Evolutionary conservation across 768 basidiomycete genomes (phyloP), one percentile per base, ranked within the genome.

Genomic region (Mycena rebaudengoi): DNA sequence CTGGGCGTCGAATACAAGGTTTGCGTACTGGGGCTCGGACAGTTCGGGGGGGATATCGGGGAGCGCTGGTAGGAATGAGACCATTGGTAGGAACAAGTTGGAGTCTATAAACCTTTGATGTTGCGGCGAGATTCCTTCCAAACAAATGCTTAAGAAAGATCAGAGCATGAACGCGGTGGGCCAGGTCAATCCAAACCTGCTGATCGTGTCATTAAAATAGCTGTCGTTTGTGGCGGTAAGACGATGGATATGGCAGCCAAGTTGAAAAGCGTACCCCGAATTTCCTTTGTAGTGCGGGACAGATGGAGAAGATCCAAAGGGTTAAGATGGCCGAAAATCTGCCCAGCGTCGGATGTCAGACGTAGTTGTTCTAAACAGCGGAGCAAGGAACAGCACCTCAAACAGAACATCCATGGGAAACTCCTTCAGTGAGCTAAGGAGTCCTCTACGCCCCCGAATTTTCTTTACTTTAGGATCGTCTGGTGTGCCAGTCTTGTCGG

Each of bases 291-390:
- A 7, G 81, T 80, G 16, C 84, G 79, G 16, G 84, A 72, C 20
- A 86, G 76, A 49, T 71, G 75, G 23, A 86, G 76, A 16, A 86
- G 74, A 68, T 85, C 84, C n/a, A 71, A 33, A 4, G 84, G 83
- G 35, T 75, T 73, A 6, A 86, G 67, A 52, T 81, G 77, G 30
- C 70, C 71, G 56, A 84, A 81, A 53, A 86, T 80, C 83, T 86
- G 57, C n/a, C n/a, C n/a, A n/a, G n/a, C n/a, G n/a, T n/a, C n/a
- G n/a, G n/a, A 18, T 46, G 20, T n/a, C 12, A 21, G 14, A 20
- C n/a, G n/a, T n/a, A 29, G 13, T 30, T 30, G 28, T 49, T 14
- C 10, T 18, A 29, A 7, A 20, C 32, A 23, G 28, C 10, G 37
- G 26, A 18, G 29, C 25, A 21, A 16, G 7, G n/a, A 10, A 5